Base-by-base conservation (phyloP, 345 rosid species). In the Odontarrhena argentea region DNA sequence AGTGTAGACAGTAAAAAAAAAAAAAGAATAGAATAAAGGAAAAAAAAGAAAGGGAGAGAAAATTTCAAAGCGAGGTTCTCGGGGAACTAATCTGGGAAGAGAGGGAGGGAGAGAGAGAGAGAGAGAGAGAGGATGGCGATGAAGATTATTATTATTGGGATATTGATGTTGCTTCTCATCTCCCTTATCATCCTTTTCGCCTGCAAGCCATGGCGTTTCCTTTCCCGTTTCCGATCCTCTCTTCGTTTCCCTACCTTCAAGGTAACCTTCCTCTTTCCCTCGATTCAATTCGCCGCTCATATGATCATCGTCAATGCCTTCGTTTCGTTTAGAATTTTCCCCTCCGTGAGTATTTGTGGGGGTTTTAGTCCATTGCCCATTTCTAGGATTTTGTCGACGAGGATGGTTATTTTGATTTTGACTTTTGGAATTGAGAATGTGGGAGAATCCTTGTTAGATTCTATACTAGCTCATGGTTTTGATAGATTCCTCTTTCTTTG, bases 191-290 rank as follows among this genome's bases (percentile, higher is more conserved):
- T 88, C 84, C 65, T 91, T 71, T 28, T 85, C 69, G 89, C 83
- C 82, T 91, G 90, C 75, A 83, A 82, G 65, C 99, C 97, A 74
- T 94, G 99, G 97, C 99, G 96, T 15, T 83, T 68, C 79, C 63
- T 86, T 71, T 77, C 78, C 51, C 81, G 73, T 68, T 82, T 40
- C 73, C 83, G 75, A 51, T 66, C 67, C 67, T 78, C 77, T 38
- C 78, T 77, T 46, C 62, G 60, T 63, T 82, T 77, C 73, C 81
- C 80, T 74, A 8, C 74, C 76, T 34, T 74, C 81, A 80, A 87
- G 97, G 97, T 90, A 57, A 57, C n/a, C 13, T n/a, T 47, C 63
- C 37, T 35, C 6, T n/a, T 10, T 34, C 18, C 3, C 22, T 22
- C 22, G 22, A 70, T 46, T 54, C 50, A 35, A 63, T 55, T 18